Evolutionary conservation across 2,329 filamentous ascomycete species (phyloP).

Genomic region (Aspergillus sp.): DNA sequence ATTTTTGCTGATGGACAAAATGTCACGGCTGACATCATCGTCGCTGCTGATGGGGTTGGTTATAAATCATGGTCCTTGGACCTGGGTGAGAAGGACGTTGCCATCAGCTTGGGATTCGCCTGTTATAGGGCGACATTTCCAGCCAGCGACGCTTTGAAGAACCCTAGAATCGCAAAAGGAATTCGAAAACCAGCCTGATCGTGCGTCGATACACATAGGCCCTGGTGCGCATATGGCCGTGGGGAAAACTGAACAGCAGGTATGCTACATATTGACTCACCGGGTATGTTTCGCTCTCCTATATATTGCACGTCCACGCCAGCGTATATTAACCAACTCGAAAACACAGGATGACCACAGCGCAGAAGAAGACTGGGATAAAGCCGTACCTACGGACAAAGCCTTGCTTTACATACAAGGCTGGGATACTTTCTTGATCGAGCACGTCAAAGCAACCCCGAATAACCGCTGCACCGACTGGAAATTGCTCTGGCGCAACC

Average conservation of each 20-base stretch:
- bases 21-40: constrained; percentile 2
- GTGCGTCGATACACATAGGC: neutral
- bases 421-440: constrained; percentile 7
- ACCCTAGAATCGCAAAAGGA: constrained; percentile 1
- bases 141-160: neutral
- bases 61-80: neutral
- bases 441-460: constrained; percentile 15
- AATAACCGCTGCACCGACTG: constrained; percentile 39
- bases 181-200: neutral
- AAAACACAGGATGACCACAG: neutral
- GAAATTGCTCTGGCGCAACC: constrained; percentile 44
- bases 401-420: constrained; percentile 4
- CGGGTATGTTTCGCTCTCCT: neutral
- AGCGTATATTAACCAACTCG: neutral
- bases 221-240: constrained; percentile 2
- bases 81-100: constrained; percentile 2
- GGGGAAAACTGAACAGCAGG: neutral
- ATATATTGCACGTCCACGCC: neutral
- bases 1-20: neutral
- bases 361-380: neutral
- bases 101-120: constrained; percentile 2
- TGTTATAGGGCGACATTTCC: constrained; percentile 3
- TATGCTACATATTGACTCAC: constrained; percentile 3
- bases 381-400: neutral
- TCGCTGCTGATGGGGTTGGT: constrained; percentile 4